phyloP scores from a whole-genome alignment of 2,329 filamentous ascomycete species.

The Exophiala phaeomuriformis region DNA sequence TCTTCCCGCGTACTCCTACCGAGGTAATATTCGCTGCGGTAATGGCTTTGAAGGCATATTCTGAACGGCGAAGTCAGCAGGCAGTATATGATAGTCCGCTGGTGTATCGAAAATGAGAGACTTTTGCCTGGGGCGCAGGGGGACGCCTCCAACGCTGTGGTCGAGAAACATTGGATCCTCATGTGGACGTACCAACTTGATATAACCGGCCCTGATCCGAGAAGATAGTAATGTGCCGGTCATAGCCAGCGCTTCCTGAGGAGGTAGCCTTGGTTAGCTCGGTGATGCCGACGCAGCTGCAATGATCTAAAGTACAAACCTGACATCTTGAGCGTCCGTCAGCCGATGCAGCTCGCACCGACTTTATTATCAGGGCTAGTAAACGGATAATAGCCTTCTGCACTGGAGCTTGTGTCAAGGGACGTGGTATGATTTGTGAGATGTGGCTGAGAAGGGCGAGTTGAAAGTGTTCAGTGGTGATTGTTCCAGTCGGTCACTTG shows the following conservation, averaged over 20 bases:
- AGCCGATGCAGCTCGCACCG: conserved; percentile 14
- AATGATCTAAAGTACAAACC: conserved; percentile 32
- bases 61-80: conserved; percentile 44
- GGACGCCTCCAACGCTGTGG: too few relatives aligned
- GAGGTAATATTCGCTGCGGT: conserved; percentile 99
- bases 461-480: background rate
- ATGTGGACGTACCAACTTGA: conserved; percentile 79
- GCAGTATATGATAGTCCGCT: conserved; percentile 3
- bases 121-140: too few relatives aligned
- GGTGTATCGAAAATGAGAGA: too few relatives aligned
- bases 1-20: conserved; percentile 88
- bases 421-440: background rate
- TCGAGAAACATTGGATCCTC: background rate
- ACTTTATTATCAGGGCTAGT: conserved; percentile 8
- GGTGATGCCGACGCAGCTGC: conserved; percentile 22
- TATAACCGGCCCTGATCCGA: conserved; percentile 97
- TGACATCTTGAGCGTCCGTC: conserved; percentile 35
- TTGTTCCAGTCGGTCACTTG: background rate
- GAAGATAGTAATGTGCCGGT: conserved; percentile 99
- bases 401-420: conserved; percentile 6
- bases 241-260: conserved; percentile 78
- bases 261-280: conserved; percentile 27
- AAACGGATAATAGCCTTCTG: conserved; percentile 1
- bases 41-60: conserved; percentile 99
- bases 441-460: background rate